Conservation (phyloP, 495 filamentous ascomycete species). For the Aspergillus saccharolyticus region DNA sequence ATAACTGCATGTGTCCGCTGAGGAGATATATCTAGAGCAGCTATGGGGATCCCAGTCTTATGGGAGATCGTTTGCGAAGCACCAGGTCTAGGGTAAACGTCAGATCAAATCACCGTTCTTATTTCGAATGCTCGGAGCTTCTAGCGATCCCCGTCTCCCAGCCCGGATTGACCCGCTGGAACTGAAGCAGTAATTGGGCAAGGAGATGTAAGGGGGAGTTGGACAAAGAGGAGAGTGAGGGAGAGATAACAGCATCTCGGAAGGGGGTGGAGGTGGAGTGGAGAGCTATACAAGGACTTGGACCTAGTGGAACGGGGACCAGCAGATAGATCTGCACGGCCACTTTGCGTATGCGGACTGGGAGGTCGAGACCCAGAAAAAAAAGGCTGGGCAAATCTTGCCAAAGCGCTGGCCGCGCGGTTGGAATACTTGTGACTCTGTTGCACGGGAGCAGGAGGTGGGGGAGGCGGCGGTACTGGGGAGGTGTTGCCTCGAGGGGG, state of each 20-base stretch:
- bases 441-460: slow-evolving; percentile 48
- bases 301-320: slow-evolving; percentile 36
- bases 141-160: not conserved
- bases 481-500: slow-evolving; percentile 12
- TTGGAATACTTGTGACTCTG: slow-evolving; percentile 44
- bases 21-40: slow-evolving; percentile 70
- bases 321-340: slow-evolving; percentile 28
- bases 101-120: not conserved
- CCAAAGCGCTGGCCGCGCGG: slow-evolving; percentile 50
- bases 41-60: slow-evolving; percentile 65
- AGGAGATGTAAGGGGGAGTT: not conserved
- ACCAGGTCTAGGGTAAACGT: slow-evolving; percentile 14
- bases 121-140: not conserved
- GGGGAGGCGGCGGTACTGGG: slow-evolving; percentile 42
- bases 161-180: not conserved
- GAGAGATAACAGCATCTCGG: not conserved
- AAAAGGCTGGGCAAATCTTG: slow-evolving; percentile 55
- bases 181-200: not conserved
- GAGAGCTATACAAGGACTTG: slow-evolving; percentile 32
- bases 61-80: slow-evolving; percentile 67
- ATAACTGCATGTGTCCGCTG: slow-evolving; percentile 72
- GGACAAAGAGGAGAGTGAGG: slow-evolving; percentile 3
- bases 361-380: slow-evolving; percentile 52
- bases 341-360: slow-evolving; percentile 38
- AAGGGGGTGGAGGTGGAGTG: not conserved